A percentile compares a stretch with the other conserved stretches of the same genome.
These are phyloP conservation scores for Fusarium sp. DNA, from an alignment of 2,329 filamentous ascomycete genomes.

Conservation along the genomic window DNA sequence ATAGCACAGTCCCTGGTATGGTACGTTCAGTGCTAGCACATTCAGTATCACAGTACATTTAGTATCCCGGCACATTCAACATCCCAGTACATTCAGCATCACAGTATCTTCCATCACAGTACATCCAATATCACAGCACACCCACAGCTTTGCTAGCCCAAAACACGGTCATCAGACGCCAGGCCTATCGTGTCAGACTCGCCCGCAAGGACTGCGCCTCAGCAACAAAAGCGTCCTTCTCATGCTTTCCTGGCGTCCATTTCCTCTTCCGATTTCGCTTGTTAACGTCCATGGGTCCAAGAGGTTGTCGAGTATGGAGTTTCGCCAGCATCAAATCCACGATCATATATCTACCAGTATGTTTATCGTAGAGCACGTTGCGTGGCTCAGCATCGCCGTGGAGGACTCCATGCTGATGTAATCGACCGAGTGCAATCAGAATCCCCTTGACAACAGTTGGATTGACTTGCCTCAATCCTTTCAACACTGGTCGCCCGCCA, in stretches of 20 bases:
- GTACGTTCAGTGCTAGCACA: background rate
- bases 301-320: background rate
- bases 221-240: background rate
- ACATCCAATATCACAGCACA: background rate
- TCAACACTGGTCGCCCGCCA: background rate
- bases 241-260: background rate
- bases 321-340: background rate
- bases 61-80: background rate
- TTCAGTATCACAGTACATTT: background rate
- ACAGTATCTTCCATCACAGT: background rate
- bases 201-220: background rate
- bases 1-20: background rate
- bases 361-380: constrained; percentile 46
- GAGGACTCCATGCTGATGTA: background rate
- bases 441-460: background rate
- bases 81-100: background rate
- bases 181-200: background rate
- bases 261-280: background rate
- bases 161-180: background rate
- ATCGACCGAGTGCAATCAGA: background rate
- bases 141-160: background rate
- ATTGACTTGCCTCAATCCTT: background rate
- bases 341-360: background rate
- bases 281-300: background rate
- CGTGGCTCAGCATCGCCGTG: constrained; percentile 27